Evolutionary conservation across 805 yeast genomes (phyloP), one percentile per base, ranked within the genome.

Genomic region (Ogataea pini): DNA sequence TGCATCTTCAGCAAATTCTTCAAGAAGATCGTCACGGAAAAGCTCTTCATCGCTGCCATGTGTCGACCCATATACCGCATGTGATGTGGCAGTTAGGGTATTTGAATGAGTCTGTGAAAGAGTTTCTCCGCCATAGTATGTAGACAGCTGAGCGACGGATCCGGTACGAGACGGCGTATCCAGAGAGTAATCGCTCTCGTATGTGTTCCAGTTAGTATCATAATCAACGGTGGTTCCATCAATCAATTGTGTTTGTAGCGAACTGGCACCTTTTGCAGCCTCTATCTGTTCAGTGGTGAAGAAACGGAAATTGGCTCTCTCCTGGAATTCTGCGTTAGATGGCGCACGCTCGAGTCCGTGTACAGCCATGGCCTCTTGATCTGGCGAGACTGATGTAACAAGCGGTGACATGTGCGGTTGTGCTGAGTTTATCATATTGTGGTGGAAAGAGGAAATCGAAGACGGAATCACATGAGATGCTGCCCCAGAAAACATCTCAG

Each of bases 191-290:
- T 67, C 71, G 47, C 79, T 84, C 28, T 79, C 80, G 29, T 79
- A 77, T 24, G 79, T 73, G 53, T 86, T 90, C 86, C 94, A 86
- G 56, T 80, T 75, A 7, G 88, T 82, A 60, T 86, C 85, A 59
- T 83, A 86, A 61, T 86, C 94, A 18, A 86, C 78, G 0, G 78
- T 76, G 27, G 76, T 72, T 17, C 57, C 62, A 13, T 51, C 50
- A 13, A 52, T 44, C 17, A 47, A 40, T 9, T 46, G 56, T 7
- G 50, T 25, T 52, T 83, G 87, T 56, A 85, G 63, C 2, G 92
- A 85, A 1, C 97, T 87, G 1, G 92, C 72, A 40, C 97, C 97
- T 46, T 87, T 94, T 0, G 98, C 97, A 43, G 77, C 73, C 59
- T 86, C 91, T 39, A 92, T 84, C 56, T 89, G 94, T 47, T 86